Conservation (phyloP, 805 yeast genomes). For the Metschnikowia anglica region DNA sequence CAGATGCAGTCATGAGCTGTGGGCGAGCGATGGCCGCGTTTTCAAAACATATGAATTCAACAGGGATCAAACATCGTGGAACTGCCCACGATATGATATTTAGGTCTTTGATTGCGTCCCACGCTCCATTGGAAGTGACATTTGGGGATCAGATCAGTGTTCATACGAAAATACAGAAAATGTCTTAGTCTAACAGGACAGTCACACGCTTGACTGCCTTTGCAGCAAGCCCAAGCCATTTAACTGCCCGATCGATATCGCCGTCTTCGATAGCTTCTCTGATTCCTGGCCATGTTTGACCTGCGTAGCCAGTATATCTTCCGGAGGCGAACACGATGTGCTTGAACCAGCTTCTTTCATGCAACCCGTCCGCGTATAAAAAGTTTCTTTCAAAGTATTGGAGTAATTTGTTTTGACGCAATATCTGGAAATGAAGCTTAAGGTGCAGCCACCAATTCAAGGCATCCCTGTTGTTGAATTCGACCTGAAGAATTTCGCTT, state of each 20-base stretch:
- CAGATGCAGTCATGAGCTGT: neutral
- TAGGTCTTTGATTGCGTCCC: too few species aligned
- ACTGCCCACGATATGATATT: too few species aligned
- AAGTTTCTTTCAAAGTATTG: slow-evolving; percentile 56
- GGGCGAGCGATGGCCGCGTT: neutral
- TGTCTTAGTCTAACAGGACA: slow-evolving; percentile 8
- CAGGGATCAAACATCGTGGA: too few species aligned
- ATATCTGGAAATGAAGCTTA: slow-evolving; percentile 30
- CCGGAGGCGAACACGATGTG: slow-evolving; percentile 65
- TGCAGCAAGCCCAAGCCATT: slow-evolving; percentile 47
- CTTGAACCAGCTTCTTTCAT: slow-evolving; percentile 57
- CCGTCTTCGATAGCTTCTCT: slow-evolving; percentile 50
- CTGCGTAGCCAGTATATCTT: slow-evolving; percentile 48
- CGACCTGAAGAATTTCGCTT: slow-evolving; percentile 28
- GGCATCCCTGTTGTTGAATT: slow-evolving; percentile 31
- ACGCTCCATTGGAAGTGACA: too few species aligned
- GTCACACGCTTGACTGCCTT: slow-evolving; percentile 33
- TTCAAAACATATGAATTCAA: neutral
- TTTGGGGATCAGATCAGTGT: too few species aligned
- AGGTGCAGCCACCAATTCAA: slow-evolving; percentile 38
- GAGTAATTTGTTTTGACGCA: slow-evolving; percentile 35
- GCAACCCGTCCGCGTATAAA: slow-evolving; percentile 46
- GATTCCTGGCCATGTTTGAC: slow-evolving; percentile 59
- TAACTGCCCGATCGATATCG: slow-evolving; percentile 44
- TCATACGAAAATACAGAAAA: neutral